Percentiles rank a stretch among this genome's conserved stretches.
Evolutionary conservation across 805 yeast genomes (phyloP).

Genomic region (Brettanomyces naardenensis): DNA sequence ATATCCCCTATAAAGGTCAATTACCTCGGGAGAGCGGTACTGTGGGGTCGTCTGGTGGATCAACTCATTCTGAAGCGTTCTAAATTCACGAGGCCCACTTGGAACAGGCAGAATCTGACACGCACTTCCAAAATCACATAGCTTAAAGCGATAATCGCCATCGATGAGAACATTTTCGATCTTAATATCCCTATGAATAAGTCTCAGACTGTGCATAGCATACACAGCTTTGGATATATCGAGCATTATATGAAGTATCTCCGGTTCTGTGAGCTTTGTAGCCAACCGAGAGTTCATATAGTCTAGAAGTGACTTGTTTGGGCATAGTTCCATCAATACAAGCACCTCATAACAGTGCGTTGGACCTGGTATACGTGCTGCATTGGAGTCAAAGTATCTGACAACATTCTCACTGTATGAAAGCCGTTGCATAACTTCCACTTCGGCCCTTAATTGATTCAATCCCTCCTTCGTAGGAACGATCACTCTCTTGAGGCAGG

Average conservation of each 20-base stretch:
- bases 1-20: conserved; percentile 71
- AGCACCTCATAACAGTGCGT: conserved; percentile 69
- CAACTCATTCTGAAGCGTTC: conserved; percentile 73
- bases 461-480: conserved; percentile 87
- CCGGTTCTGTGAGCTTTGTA: conserved; percentile 67
- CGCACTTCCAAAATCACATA: conserved; percentile 93
- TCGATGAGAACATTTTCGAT: conserved; percentile 90
- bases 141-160: conserved; percentile 57
- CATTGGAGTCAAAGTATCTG: conserved; percentile 91
- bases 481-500: conserved; percentile 89
- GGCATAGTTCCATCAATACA: conserved; percentile 88
- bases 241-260: conserved; percentile 74
- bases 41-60: conserved; percentile 92
- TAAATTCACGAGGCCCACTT: conserved; percentile 62
- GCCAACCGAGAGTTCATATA: conserved; percentile 82
- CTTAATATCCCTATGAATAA: conserved; percentile 89
- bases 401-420: conserved; percentile 76
- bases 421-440: conserved; percentile 91
- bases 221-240: conserved; percentile 76
- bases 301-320: conserved; percentile 79
- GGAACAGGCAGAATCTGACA: conserved; percentile 69
- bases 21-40: conserved; percentile 93
- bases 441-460: conserved; percentile 84
- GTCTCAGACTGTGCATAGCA: conserved; percentile 72
- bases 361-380: conserved; percentile 53